Evolutionary conservation across 2,329 filamentous ascomycete genomes (phyloP).

Genomic region (Trichocomaceae sp.): DNA sequence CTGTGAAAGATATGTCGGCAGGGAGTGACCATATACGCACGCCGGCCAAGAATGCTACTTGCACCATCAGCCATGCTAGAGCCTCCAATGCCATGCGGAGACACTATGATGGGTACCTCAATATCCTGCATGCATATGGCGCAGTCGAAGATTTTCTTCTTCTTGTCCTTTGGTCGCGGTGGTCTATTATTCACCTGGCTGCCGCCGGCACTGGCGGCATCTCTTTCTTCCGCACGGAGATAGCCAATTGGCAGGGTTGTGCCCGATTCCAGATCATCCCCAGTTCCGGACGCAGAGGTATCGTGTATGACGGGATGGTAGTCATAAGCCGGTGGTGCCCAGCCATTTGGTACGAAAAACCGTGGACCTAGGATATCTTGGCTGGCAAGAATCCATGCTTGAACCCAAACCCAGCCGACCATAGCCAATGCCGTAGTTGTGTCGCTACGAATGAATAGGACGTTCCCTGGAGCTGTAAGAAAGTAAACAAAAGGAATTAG

Average conservation of each 20-base stretch:
- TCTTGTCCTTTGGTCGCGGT: conserved; percentile 38
- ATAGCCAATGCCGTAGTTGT: conserved; percentile 57
- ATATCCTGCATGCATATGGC: conserved; percentile 90
- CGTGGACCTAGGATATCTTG: conserved; percentile 83
- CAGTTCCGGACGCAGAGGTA: conserved; percentile 32
- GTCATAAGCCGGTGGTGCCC: conserved; percentile 67
- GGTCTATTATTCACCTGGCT: conserved; percentile 33
- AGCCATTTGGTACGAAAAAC: conserved; percentile 69
- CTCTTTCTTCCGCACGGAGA: conserved; percentile 46
- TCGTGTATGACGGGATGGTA: conserved; percentile 80
- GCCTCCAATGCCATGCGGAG: conserved; percentile 45
- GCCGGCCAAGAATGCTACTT: conserved; percentile 65
- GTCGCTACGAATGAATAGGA: conserved; percentile 70
- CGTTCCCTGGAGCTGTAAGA: conserved; percentile 69
- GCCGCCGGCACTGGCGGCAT: conserved; percentile 23
- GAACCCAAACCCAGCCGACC: conserved; percentile 76
- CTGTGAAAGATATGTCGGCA: conserved; percentile 96
- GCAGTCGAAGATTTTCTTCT: conserved; percentile 70
- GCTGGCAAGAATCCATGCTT: conserved; percentile 68
- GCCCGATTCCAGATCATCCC: conserved; percentile 73
- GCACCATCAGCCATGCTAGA: conserved; percentile 38
- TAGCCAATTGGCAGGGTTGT: conserved; percentile 68
- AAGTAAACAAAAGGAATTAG: conserved; percentile 80
- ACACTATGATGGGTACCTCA: conserved; percentile 70
- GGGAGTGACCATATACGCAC: conserved; percentile 94